These are phyloP conservation scores for Neurospora tetrasperma DNA, from an alignment of 495 filamentous ascomycete species.

Conservation along the genomic window DNA sequence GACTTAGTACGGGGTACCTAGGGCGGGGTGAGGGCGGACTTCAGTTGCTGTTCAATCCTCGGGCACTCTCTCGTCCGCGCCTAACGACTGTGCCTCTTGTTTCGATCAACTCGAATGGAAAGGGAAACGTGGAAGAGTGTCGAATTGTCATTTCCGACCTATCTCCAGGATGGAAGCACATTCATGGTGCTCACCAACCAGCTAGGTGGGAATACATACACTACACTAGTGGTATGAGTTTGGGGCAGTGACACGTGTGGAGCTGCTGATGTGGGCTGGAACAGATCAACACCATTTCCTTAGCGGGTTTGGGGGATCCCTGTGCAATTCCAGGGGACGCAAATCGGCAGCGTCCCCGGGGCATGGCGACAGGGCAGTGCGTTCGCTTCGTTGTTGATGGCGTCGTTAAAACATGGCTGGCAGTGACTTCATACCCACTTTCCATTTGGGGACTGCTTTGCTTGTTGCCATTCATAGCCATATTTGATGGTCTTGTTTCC, in stretches of 20 bases:
- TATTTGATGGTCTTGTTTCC: neutral
- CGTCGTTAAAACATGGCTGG: neutral
- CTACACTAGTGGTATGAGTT: neutral
- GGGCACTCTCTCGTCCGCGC: neutral
- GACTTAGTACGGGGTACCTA: neutral
- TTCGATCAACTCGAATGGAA: neutral
- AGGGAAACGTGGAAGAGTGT: neutral
- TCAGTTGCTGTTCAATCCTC: neutral
- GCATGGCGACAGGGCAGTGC: neutral
- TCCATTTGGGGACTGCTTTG: no score
- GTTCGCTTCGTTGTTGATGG: neutral
- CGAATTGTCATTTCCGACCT: neutral
- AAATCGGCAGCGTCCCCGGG: neutral
- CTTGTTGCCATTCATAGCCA: neutral
- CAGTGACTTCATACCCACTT: neutral
- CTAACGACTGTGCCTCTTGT: neutral
- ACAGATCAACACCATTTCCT: neutral
- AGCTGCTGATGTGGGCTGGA: neutral
- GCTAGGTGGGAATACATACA: neutral
- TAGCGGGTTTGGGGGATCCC: neutral
- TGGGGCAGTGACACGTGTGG: neutral
- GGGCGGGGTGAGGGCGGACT: neutral
- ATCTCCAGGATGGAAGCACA: neutral
- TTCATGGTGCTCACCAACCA: neutral
- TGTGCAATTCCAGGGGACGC: neutral